Base-by-base conservation (phyloP, 2,329 filamentous ascomycete genomes). In the Cercospora sp. region DNA sequence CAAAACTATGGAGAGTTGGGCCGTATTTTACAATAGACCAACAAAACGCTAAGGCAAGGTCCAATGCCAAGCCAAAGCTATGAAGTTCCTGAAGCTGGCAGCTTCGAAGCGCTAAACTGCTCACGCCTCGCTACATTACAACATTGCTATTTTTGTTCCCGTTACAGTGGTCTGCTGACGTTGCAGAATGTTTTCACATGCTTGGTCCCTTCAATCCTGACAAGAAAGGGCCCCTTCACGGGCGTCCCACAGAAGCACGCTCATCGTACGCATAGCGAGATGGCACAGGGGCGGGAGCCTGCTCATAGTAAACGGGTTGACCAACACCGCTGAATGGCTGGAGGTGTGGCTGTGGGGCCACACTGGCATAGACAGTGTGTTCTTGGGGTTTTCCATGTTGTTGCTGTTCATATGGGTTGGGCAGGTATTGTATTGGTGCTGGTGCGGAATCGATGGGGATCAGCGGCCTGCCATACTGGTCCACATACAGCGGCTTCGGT, bases 391-490 rank as follows among this genome's bases (percentile, higher is more conserved):
- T 64, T 30, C 30, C 64, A 45, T 62, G 33, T 36, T 74, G 71
- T 68, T 72, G 71, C 53, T 74, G 74, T 20, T 74, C 74, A 60
- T 73, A 73, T n/a, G 71, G 73, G 59, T 71, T 70, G 30, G 72
- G 71, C 26, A 68, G 60, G 59, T 73, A 75, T 53, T 76, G 75
- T 30, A 75, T 69, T 3, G 73, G 74, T 6, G 74, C 74, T 5
- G 74, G 74, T 5, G 69, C 71, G 33, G 71, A 58, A 63, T 77
- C 74, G 51, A 75, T 71, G 5, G 74, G 75, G 36, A 75, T 72
- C 9, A 78, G 63, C 5, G 70, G 73, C 10, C 72, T 69, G 42
- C 77, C 77, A 65, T 77, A 76, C 60, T 77, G 70, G 51, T 78
- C 77, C n/a, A 77, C 74, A 66, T 76, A 78, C n/a, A 75, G 67